Evolutionary conservation across 306 rosid species (phyloP), one percentile per base, ranked within the genome.

Genomic region (Canavalia ensiformis): DNA sequence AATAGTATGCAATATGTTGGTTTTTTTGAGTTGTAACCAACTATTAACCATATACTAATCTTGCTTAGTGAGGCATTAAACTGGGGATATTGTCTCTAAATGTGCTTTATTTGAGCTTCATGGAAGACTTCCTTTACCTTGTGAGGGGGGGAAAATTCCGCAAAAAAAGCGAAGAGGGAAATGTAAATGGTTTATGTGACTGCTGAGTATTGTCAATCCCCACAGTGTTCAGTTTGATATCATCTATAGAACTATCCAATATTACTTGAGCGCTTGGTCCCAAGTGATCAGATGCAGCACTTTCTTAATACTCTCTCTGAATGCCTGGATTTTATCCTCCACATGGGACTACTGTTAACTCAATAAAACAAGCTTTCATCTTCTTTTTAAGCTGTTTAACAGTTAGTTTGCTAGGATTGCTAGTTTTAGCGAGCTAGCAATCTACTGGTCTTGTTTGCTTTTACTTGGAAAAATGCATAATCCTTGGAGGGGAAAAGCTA

Each of bases 21-120:
- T 57, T 44, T 79, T 41, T 55, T 13, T 37, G 25, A 18, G 25
- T 18, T 18, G 25, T 18, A 18, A 18, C 25, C 25, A 18, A 18
- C 25, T 18, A 18, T 18, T 51, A 63, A 37, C 30, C 31, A 25
- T 55, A 9, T 55, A 55, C 25, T 18, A 18, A 29, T 52, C 57
- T 51, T 51, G 28, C 57, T 51, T 51, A 51, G 57, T 4, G 28
- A 51, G 55, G 3, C 25, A 18, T 18, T 18, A 18, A 18, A 18
- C 25, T 18, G 25, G 25, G 25, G 25, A 18, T 18, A 18, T 18
- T 18, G 25, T 18, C 25, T 18, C 25, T 18, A 8, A 30, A 49
- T 59, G 56, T 52, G 25, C 45, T 81, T 72, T 72, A 65, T 50
- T 50, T 59, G 31, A 63, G 42, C 57, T 65, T 80, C 45, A 37